Conservation (phyloP, 257 asterid genomes). For the Anisodus acutangulus region DNA sequence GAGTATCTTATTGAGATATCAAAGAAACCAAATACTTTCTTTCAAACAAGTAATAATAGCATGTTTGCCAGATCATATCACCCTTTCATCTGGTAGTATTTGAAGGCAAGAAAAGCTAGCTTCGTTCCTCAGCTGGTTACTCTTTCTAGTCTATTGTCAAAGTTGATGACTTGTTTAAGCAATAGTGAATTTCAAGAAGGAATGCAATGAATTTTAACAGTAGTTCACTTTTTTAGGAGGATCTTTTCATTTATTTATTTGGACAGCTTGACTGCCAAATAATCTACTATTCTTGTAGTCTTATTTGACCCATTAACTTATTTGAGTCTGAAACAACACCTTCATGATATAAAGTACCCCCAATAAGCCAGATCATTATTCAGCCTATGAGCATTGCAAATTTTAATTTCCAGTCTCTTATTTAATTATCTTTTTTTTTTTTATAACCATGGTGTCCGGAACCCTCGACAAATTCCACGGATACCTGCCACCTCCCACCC, state of each 20-base stretch:
- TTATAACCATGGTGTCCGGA: too few relatives aligned
- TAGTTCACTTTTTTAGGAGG: neutral
- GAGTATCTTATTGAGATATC: conserved; percentile 11
- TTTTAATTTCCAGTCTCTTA: neutral
- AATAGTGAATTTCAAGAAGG: neutral
- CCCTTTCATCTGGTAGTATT: neutral
- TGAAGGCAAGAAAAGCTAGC: neutral
- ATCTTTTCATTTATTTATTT: neutral
- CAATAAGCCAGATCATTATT: neutral
- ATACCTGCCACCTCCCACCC: too few relatives aligned
- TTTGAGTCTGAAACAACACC: neutral
- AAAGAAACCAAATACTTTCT: neutral
- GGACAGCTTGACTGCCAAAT: neutral
- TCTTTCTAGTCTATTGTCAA: neutral
- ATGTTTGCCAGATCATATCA: neutral
- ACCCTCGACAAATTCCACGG: too few relatives aligned
- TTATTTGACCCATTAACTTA: neutral
- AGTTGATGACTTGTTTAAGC: neutral
- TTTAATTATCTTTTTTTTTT: neutral
- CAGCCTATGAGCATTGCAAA: neutral
- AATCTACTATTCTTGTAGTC: neutral
- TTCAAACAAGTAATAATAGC: neutral
- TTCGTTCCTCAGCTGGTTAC: neutral
- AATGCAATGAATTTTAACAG: neutral
- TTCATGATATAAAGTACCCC: neutral